These are phyloP conservation scores for Pedinophyceae sp. DNA, from an alignment of 139 green algal genomes.

Conservation along the genomic window DNA sequence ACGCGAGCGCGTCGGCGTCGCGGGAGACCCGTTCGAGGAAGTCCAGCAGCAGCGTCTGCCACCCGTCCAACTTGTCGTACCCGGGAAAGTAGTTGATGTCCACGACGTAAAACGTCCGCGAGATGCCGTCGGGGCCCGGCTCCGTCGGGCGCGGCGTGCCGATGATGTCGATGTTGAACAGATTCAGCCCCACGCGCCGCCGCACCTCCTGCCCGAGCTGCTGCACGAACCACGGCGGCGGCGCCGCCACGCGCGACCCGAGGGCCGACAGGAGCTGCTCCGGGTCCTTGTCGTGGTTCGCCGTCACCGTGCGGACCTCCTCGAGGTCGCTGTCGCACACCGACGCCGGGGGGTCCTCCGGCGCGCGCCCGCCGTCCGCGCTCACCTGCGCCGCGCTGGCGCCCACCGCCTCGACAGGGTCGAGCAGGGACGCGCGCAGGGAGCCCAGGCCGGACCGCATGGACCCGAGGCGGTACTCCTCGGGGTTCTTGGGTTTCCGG, in stretches of 20 bases:
- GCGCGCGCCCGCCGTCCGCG: neutral
- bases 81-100: neutral
- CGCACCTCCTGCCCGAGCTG: neutral
- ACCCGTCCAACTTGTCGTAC: neutral
- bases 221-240: no score
- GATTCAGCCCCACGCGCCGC: neutral
- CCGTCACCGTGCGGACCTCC: neutral
- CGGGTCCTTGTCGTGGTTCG: neutral
- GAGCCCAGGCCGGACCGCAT: neutral
- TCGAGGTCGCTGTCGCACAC: neutral
- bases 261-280: neutral
- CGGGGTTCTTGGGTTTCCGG: neutral
- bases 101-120: neutral
- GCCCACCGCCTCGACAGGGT: no score
- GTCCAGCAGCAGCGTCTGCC: neutral
- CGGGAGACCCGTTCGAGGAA: no score
- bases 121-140: neutral
- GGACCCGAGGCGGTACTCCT: neutral
- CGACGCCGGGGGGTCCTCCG: neutral
- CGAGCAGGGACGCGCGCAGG: no score
- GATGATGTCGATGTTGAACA: neutral
- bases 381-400: no score
- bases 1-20: no score
- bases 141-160: neutral
- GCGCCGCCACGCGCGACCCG: no score